Evolutionary conservation across 306 rosid species (phyloP).

Genomic region (Senna tora): DNA sequence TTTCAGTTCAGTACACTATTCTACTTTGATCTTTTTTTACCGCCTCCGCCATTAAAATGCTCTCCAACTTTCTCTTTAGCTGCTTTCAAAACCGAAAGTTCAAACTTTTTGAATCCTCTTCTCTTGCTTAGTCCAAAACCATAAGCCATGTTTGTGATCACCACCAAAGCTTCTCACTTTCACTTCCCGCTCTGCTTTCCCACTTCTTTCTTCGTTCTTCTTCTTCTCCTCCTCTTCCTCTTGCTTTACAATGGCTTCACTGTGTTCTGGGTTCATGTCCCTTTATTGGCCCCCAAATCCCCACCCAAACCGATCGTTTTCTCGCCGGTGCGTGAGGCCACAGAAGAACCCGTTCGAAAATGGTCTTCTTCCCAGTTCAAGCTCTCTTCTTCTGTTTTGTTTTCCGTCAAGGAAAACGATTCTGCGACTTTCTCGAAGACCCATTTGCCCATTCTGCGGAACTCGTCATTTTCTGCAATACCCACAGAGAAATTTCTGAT

Average conservation of each 20-base stretch:
- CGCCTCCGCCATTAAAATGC: slow-evolving; percentile 48
- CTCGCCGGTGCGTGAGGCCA: slow-evolving; percentile 12
- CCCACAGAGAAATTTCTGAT: slow-evolving; percentile 15
- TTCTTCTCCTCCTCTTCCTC: slow-evolving; percentile 62
- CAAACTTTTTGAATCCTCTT: neutral
- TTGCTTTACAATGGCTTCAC: slow-evolving; percentile 65
- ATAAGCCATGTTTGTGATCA: slow-evolving; percentile 22
- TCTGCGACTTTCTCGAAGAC: slow-evolving; percentile 38
- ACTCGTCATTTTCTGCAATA: slow-evolving; percentile 5
- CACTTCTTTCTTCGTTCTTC: slow-evolving; percentile 53
- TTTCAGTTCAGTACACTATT: too few species aligned
- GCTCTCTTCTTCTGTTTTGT: slow-evolving; percentile 48
- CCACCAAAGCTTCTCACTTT: slow-evolving; percentile 26
- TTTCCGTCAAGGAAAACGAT: slow-evolving; percentile 44
- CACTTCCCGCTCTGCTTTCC: slow-evolving; percentile 44
- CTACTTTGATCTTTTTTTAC: slow-evolving; percentile 25
- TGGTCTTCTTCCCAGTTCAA: slow-evolving; percentile 44
- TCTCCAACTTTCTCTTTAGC: slow-evolving; percentile 11
- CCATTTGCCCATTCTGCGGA: slow-evolving; percentile 39
- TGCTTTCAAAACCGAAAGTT: neutral
- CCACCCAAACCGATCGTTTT: slow-evolving; percentile 22
- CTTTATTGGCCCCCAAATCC: slow-evolving; percentile 46
- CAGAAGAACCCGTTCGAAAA: slow-evolving; percentile 30
- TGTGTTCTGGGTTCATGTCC: slow-evolving; percentile 51
- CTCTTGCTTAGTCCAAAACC: neutral